Conservation (phyloP, 805 yeast genomes). For the Starmerella vitae region DNA sequence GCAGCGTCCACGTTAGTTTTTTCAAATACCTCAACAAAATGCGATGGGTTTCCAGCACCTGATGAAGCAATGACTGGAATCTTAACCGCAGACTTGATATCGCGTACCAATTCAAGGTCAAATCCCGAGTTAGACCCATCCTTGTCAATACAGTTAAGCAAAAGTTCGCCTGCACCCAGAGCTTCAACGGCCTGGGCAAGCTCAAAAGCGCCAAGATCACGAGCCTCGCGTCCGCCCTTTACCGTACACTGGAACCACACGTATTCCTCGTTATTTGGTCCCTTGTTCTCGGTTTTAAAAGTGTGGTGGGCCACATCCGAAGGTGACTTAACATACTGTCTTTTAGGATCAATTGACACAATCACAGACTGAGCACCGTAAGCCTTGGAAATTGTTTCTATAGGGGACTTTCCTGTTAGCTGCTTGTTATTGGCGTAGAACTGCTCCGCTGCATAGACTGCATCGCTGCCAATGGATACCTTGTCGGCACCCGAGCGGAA, state of each 20-base stretch:
- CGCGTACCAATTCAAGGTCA: constrained; percentile 71
- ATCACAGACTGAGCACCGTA: constrained; percentile 97
- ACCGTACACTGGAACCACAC: constrained; percentile 94
- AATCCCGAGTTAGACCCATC: constrained; percentile 95
- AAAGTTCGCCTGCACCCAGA: constrained; percentile 91
- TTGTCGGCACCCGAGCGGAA: constrained; percentile 97
- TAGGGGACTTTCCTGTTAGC: constrained; percentile 69
- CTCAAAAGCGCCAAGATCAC: constrained; percentile 84
- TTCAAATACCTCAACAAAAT: constrained; percentile 75
- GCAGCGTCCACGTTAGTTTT: constrained; percentile 89
- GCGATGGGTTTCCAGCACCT: constrained; percentile 92
- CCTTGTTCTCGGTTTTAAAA: constrained; percentile 49
- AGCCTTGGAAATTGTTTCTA: constrained; percentile 80
- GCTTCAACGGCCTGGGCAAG: constrained; percentile 78
- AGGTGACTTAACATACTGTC: constrained; percentile 61
- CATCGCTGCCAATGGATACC: constrained; percentile 95
- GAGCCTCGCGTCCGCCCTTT: constrained; percentile 88
- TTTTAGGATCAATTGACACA: constrained; percentile 93
- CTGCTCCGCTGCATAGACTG: constrained; percentile 80
- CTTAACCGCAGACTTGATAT: constrained; percentile 58
- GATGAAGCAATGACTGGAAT: constrained; percentile 96
- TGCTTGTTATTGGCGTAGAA: constrained; percentile 46
- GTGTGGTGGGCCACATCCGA: constrained; percentile 46
- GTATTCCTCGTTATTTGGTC: constrained; percentile 79
- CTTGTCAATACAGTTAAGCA: constrained; percentile 87